These are phyloP conservation scores for Calonectria montana DNA, from an alignment of 2,329 filamentous ascomycete genomes.

Conservation along the genomic window DNA sequence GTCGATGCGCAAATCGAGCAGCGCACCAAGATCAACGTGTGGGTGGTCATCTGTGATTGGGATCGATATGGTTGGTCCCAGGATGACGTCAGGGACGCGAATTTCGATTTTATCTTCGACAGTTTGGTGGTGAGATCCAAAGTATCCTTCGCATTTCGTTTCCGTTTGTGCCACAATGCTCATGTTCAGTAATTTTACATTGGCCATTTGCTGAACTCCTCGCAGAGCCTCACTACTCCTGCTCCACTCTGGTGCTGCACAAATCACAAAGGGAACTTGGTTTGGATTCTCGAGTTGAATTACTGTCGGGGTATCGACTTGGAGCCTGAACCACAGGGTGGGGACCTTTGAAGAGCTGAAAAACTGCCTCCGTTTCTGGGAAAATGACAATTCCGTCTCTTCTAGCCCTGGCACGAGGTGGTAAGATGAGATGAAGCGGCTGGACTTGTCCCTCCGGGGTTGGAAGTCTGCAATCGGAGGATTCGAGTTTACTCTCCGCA, in stretches of 20 bases:
- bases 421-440: slow-evolving; percentile 26
- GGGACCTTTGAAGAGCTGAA: slow-evolving; percentile 50
- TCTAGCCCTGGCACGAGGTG: slow-evolving; percentile 48
- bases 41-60: slow-evolving; percentile 4
- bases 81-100: neutral
- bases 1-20: slow-evolving; percentile 14
- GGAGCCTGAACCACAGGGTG: slow-evolving; percentile 38
- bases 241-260: slow-evolving; percentile 20
- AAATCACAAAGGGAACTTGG: slow-evolving; percentile 37
- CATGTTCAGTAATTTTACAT: slow-evolving; percentile 23
- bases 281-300: slow-evolving; percentile 45
- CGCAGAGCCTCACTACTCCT: slow-evolving; percentile 29
- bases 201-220: slow-evolving; percentile 24
- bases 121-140: neutral
- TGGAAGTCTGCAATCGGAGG: slow-evolving; percentile 35
- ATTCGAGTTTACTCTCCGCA: slow-evolving; percentile 18
- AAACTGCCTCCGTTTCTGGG: slow-evolving; percentile 47
- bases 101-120: slow-evolving; percentile 15
- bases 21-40: slow-evolving; percentile 18
- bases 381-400: slow-evolving; percentile 44
- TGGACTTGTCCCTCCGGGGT: neutral
- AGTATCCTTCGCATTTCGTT: slow-evolving; percentile 17
- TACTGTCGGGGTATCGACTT: slow-evolving; percentile 40
- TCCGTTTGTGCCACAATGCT: slow-evolving; percentile 16
- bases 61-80: neutral